phyloP scores from a whole-genome alignment of 148 eudicot species.

The Camellia japonica region DNA sequence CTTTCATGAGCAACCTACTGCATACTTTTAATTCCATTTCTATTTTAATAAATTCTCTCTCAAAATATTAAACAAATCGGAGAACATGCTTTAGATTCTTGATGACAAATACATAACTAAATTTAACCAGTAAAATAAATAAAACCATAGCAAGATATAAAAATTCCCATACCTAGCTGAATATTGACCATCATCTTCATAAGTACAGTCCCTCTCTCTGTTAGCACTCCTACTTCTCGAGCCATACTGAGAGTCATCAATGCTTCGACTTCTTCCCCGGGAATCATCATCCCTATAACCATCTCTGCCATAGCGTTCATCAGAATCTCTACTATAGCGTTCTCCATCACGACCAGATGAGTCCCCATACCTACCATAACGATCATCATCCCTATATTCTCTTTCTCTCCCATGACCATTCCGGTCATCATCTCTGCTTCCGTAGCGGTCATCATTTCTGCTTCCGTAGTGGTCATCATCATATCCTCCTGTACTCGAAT shows the following conservation, averaged over 20 bases:
- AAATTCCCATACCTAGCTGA: constrained; percentile 64
- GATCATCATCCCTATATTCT: constrained; percentile 68
- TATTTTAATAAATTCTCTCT: background rate
- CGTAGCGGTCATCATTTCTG: constrained; percentile 60
- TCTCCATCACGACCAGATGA: constrained; percentile 48
- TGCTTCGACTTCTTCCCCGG: constrained; percentile 69
- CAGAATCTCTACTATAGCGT: constrained; percentile 58
- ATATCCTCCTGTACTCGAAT: constrained; percentile 42
- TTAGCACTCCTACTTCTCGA: constrained; percentile 89
- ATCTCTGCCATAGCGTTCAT: constrained; percentile 64
- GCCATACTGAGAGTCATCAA: constrained; percentile 54
- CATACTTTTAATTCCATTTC: background rate
- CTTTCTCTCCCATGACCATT: constrained; percentile 84
- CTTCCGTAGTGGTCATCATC: constrained; percentile 62
- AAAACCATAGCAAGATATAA: background rate
- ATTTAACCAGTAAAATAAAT: background rate
- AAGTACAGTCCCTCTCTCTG: constrained; percentile 59
- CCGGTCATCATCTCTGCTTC: constrained; percentile 66
- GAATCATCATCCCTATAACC: constrained; percentile 68
- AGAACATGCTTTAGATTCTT: background rate
- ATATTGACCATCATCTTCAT: constrained; percentile 77
- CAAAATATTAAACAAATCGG: background rate
- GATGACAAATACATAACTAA: background rate
- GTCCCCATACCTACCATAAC: constrained; percentile 56
- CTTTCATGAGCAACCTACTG: background rate